phyloP scores from a whole-genome alignment of 2,329 filamentous ascomycete genomes.

The Stemphylium beticola region DNA sequence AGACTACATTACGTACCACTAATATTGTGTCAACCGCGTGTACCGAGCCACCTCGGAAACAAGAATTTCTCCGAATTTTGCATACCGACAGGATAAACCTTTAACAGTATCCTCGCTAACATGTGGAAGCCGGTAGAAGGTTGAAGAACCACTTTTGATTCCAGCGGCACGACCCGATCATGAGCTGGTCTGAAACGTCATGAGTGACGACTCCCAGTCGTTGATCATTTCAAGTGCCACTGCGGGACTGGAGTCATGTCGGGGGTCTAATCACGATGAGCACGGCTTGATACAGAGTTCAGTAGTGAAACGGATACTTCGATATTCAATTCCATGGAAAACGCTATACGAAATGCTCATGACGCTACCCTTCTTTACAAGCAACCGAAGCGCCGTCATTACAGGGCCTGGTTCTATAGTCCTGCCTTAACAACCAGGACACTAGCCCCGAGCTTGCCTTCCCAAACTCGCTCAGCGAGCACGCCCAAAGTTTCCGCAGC shows the following conservation, averaged over 20 bases:
- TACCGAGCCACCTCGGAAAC: not conserved
- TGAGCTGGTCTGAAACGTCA: not conserved
- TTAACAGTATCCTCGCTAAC: not conserved
- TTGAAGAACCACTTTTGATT: not conserved
- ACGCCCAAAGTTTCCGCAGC: slow-evolving; percentile 60
- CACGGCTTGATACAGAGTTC: not conserved
- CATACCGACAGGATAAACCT: not conserved
- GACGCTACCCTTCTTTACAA: not conserved
- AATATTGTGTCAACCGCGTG: not conserved
- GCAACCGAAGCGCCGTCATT: not conserved
- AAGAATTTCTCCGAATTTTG: not conserved
- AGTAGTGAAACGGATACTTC: not conserved
- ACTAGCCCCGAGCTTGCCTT: slow-evolving; percentile 67
- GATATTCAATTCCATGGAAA: too few species aligned
- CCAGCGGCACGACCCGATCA: not conserved
- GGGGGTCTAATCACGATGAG: slow-evolving; percentile 1
- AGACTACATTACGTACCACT: not conserved
- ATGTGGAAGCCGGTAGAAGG: not conserved
- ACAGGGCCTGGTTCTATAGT: not conserved
- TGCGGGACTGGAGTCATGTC: not conserved
- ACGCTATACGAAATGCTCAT: not conserved
- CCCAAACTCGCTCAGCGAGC: slow-evolving; percentile 66
- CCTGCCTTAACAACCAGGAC: slow-evolving; percentile 72
- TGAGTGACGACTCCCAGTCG: slow-evolving; percentile 4
- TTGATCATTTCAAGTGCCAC: slow-evolving; percentile 1